phyloP scores from a whole-genome alignment of 1,284 basidiomycete genomes.

The Anthracocystis setariae region DNA sequence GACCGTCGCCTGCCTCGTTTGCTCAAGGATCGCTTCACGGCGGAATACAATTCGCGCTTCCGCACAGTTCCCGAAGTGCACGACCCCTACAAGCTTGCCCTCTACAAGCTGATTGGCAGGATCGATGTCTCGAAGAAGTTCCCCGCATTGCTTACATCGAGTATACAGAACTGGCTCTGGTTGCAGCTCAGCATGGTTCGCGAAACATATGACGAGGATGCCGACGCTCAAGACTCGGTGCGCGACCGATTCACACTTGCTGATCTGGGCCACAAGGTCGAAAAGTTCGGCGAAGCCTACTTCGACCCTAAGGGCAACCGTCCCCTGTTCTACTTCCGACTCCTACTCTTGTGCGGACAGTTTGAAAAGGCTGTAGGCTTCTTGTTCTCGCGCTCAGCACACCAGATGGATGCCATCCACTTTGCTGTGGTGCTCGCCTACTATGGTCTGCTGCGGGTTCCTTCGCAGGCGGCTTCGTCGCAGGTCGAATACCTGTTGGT shows the following conservation, averaged over 20 bases:
- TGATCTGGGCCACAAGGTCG: slow-evolving; percentile 81
- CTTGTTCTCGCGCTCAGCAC: slow-evolving; percentile 85
- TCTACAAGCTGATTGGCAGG: slow-evolving; percentile 94
- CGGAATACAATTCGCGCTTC: slow-evolving; percentile 91
- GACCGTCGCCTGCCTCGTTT: slow-evolving; percentile 48
- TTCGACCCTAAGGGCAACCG: slow-evolving; percentile 82
- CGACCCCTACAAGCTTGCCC: slow-evolving; percentile 93
- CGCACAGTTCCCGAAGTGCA: slow-evolving; percentile 67
- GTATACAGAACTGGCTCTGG: slow-evolving; percentile 99
- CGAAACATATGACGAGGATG: slow-evolving; percentile 66
- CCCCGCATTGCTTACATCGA: slow-evolving; percentile 84
- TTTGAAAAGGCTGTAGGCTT: slow-evolving; percentile 94
- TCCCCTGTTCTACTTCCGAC: slow-evolving; percentile 82
- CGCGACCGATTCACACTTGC: slow-evolving; percentile 76
- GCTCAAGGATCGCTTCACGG: slow-evolving; percentile 80
- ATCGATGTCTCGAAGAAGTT: slow-evolving; percentile 85
- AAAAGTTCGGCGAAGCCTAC: slow-evolving; percentile 81
- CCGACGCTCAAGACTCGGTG: slow-evolving; percentile 53
- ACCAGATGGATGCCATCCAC: slow-evolving; percentile 93
- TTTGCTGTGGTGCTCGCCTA: slow-evolving; percentile 91
- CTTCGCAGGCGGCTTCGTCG: slow-evolving; percentile 79
- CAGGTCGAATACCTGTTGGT: slow-evolving; percentile 70
- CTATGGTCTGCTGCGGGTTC: slow-evolving; percentile 88
- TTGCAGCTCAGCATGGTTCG: slow-evolving; percentile 84
- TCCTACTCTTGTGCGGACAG: slow-evolving; percentile 89